Evolutionary conservation across 208 protist species (phyloP).

Genomic region (Wallacemonas sp.): DNA sequence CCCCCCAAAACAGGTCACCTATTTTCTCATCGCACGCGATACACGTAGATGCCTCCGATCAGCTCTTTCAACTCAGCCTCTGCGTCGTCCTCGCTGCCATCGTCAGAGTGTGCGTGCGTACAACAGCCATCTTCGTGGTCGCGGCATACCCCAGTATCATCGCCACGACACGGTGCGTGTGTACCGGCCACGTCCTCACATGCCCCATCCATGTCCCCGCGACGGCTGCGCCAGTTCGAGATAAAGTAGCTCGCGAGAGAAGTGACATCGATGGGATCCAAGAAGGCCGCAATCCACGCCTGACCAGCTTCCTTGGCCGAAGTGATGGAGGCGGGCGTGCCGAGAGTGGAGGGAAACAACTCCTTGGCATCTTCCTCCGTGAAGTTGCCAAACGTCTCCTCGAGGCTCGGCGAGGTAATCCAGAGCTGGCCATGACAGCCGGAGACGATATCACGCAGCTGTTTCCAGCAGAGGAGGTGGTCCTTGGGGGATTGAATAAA

Average conservation of each 20-base stretch:
- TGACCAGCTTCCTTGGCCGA: background rate
- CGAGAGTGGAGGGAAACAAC: background rate
- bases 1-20: too few relatives aligned
- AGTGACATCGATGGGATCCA: constrained; percentile 25
- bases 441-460: constrained; percentile 47
- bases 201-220: background rate
- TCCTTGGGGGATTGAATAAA: constrained; percentile 45
- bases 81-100: constrained; percentile 12
- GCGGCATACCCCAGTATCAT: background rate
- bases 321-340: background rate
- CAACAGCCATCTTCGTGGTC: background rate
- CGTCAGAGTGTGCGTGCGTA: constrained; percentile 1
- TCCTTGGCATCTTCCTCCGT: constrained; percentile 16
- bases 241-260: constrained; percentile 28
- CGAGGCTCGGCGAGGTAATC: constrained; percentile 58
- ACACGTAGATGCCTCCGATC: constrained; percentile 50
- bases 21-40: constrained; percentile 47
- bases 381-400: constrained; percentile 50
- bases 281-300: constrained; percentile 29
- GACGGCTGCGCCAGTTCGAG: constrained; percentile 8
- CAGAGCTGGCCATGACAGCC: constrained; percentile 48
- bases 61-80: constrained; percentile 36
- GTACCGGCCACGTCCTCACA: background rate
- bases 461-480: constrained; percentile 66
- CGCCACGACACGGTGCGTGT: too few relatives aligned